Conservation (phyloP, 169 alveolate species). For the Eimeria necatrix region DNA sequence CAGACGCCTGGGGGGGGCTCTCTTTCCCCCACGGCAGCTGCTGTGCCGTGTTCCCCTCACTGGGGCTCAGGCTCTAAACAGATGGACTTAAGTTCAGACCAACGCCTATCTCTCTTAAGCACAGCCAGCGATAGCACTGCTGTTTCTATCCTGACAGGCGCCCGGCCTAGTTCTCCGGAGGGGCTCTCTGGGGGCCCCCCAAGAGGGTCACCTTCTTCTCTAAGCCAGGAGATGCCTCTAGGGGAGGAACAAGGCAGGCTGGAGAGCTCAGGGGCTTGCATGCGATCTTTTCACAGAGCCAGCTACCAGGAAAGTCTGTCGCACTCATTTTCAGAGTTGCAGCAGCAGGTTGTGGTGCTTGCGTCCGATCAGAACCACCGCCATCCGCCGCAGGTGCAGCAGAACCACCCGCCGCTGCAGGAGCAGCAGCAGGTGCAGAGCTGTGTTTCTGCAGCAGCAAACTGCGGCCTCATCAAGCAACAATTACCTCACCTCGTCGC, state of each 20-base stretch:
- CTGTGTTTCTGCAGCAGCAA: neutral
- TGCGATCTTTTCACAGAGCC: neutral
- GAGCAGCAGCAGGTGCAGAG: slow-evolving; percentile 22
- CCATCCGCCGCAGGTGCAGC: neutral
- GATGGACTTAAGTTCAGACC: neutral
- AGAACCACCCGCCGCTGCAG: neutral
- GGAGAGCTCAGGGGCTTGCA: neutral
- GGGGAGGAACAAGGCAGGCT: neutral
- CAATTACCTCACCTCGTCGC: neutral
- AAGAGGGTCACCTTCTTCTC: neutral
- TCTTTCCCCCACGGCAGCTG: slow-evolving; percentile 12
- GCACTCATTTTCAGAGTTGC: neutral
- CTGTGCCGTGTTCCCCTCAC: slow-evolving; percentile 27
- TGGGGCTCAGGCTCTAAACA: slow-evolving; percentile 2
- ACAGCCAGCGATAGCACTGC: slow-evolving; percentile 65
- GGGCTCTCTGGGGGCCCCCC: slow-evolving; percentile 19
- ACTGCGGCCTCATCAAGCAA: slow-evolving; percentile 24
- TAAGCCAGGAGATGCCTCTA: neutral
- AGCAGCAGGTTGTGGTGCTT: neutral
- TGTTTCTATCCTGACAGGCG: slow-evolving; percentile 5
- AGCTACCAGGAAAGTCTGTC: neutral
- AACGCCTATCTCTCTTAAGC: slow-evolving; percentile 35
- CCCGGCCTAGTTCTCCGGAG: neutral
- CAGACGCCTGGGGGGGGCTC: slow-evolving; percentile 5
- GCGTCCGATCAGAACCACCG: neutral